These are phyloP conservation scores for Suhomyces kunorum DNA, from an alignment of 1,139 yeast species.

Conservation along the genomic window DNA sequence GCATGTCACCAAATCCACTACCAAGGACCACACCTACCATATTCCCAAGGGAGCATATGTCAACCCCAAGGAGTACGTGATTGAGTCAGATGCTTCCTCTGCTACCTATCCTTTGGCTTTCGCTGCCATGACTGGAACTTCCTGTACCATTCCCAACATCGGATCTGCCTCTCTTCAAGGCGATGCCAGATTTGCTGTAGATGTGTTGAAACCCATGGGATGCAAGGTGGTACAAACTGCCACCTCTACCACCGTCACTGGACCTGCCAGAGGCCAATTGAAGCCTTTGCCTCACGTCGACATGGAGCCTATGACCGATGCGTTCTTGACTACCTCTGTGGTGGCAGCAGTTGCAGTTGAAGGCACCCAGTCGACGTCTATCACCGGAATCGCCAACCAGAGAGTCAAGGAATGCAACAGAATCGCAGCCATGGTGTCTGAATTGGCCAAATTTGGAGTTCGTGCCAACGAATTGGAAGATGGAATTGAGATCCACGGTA, in stretches of 20 bases:
- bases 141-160: slow-evolving; percentile 90
- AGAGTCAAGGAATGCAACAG: slow-evolving; percentile 97
- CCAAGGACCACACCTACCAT: slow-evolving; percentile 81
- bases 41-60: slow-evolving; percentile 81
- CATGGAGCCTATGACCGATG: slow-evolving; percentile 99
- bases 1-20: slow-evolving; percentile 65
- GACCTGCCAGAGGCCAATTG: slow-evolving; percentile 72
- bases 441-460: slow-evolving; percentile 89
- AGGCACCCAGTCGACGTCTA: slow-evolving; percentile 61
- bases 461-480: slow-evolving; percentile 81
- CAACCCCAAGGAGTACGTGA: slow-evolving; percentile 81
- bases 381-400: slow-evolving; percentile 96
- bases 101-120: slow-evolving; percentile 97
- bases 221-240: slow-evolving; percentile 82
- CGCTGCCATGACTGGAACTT: slow-evolving; percentile 96
- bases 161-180: slow-evolving; percentile 94
- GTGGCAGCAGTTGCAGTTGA: slow-evolving; percentile 85
- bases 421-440: slow-evolving; percentile 90
- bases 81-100: slow-evolving; percentile 98
- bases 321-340: slow-evolving; percentile 93
- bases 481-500: slow-evolving; percentile 85
- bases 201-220: slow-evolving; percentile 93
- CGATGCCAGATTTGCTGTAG: slow-evolving; percentile 94
- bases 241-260: slow-evolving; percentile 86
- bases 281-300: slow-evolving; percentile 76